Evolutionary conservation across 371 early-diverging fungal species (phyloP), one percentile per base, ranked within the genome.

Genomic region (Actinomucor elegans): DNA sequence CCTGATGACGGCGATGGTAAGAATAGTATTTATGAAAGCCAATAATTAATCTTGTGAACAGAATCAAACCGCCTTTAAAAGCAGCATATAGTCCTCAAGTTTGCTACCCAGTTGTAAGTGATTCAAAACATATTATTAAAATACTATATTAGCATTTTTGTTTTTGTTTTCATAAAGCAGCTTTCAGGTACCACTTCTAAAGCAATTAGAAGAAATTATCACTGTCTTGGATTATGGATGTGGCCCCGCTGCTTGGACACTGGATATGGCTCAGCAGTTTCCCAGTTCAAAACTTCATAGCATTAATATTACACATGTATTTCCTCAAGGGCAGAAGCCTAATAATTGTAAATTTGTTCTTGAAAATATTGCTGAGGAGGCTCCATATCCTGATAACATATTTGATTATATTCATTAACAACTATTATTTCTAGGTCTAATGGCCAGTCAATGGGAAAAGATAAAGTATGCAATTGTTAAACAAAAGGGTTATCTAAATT

Each of bases 241-340:
- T 37, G 62, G 62, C 0, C 62, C 62, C 17, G 62, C 62, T 14
- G 51, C 62, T 2, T 62, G 62, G 38, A 31, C 38, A 4, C 40
- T 48, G 17, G 80, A 80, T 24, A 73, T 80, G 77, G 69, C 73
- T 7, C 59, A 57, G 17, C 63, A 60, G 20, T 73, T 62, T 43
- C 75, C 75, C 7, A 62, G 52, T 2, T 67, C 72, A 4, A 57
- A 62, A 11, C 51, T 80, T 48, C 35, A 61, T 31, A 77, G 80
- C 5, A 57, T 77, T 5, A 75, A 80, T 52, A 65, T 70, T 33
- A 27, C 52, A 9, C n/a, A 20, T 29, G 37, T 48, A 5, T 55
- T 67, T 43, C 59, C 57, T 10, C 27, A 41, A n/a, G 36, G 46
- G 27, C 49, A 41, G 12, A 54, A 53, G 38, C 64, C 67, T 20